Evolutionary conservation across 352 stramenopile species (phyloP).

Genomic region (Globisporangium recalcitrans): DNA sequence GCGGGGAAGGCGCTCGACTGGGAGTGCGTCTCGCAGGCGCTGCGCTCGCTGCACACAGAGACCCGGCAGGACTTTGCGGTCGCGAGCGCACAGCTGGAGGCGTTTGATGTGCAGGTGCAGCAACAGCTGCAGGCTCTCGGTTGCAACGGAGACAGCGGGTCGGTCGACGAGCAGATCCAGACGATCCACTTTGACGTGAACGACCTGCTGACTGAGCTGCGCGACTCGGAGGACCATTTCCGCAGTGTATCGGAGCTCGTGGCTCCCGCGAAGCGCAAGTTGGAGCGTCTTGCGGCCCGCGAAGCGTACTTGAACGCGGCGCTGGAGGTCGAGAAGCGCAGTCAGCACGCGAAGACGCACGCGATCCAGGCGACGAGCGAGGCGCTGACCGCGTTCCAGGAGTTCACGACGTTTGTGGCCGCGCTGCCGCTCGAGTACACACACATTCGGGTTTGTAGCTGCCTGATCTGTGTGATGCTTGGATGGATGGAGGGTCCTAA

Average conservation of each 20-base stretch:
- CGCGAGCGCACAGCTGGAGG: slow-evolving; percentile 11
- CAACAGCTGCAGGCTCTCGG: neutral
- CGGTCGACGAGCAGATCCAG: neutral
- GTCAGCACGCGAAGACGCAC: slow-evolving; percentile 29
- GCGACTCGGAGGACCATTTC: slow-evolving; percentile 42
- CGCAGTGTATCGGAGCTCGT: slow-evolving; percentile 35
- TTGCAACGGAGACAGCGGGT: neutral
- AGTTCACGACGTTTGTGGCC: slow-evolving; percentile 32
- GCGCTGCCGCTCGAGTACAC: slow-evolving; percentile 37
- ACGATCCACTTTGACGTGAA: slow-evolving; percentile 3
- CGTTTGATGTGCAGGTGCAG: slow-evolving; percentile 6
- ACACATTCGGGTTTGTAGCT: slow-evolving; percentile 35
- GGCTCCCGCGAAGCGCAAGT: slow-evolving; percentile 22
- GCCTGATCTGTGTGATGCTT: neutral
- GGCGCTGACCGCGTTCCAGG: slow-evolving; percentile 39
- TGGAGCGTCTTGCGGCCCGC: slow-evolving; percentile 34
- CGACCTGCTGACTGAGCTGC: slow-evolving; percentile 20
- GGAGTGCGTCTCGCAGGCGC: slow-evolving; percentile 12
- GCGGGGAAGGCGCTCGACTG: slow-evolving; percentile 6
- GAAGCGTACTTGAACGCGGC: slow-evolving; percentile 41
- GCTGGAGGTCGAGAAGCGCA: slow-evolving; percentile 51
- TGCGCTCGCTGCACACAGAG: slow-evolving; percentile 16
- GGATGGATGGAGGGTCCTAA: neutral
- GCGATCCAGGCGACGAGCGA: slow-evolving; percentile 37
- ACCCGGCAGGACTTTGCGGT: slow-evolving; percentile 14